Evolutionary conservation across 2,329 filamentous ascomycete species (phyloP), one percentile per base, ranked within the genome.

Genomic region (Penicillium sclerotiorum): DNA sequence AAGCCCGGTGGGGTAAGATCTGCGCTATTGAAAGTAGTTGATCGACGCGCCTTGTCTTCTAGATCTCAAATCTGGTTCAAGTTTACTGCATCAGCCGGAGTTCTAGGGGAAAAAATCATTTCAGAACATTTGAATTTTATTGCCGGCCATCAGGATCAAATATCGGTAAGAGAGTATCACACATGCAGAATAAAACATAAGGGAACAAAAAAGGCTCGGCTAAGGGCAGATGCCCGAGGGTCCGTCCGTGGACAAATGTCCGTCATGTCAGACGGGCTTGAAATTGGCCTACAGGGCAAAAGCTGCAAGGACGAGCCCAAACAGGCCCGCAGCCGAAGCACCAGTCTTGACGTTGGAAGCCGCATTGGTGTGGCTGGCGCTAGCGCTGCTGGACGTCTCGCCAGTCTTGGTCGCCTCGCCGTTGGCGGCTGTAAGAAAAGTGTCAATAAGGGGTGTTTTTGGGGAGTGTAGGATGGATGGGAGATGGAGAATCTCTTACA

Each of bases 231-330:
- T 23, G 1, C 15, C 25, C 22, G 21, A 17, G 7, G 15, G 20
- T 27, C 37, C 15, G 15, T 12, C 20, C 5, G 13, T 32, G 12
- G 30, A 44, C 8, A 23, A 18, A 38, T 3, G 9, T 23, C 41
- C 9, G 12, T 36, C 32, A n/a, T 6, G 18, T 8, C 4, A 27
- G 15, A 9, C 12, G 17, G 15, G 2, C 2, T 15, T n/a, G 7
- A n/a, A 8, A 13, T 18, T n/a, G 6, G 36, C 48, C 68, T 64
- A 74, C 57, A 73, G 64, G 58, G 66, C 68, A 47, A 70, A 67
- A 37, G 68, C 66, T 47, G 68, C 71, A 42, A 70, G 47, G 12
- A 70, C 52, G 38, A 72, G 56, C 28, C 70, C 70, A 13, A 71
- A 37, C 20, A 72, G 47, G 35, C 69, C 66, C 33, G 63, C 68